Base-by-base conservation (phyloP, 2,329 filamentous ascomycete species). In the Aschersonia sp. region DNA sequence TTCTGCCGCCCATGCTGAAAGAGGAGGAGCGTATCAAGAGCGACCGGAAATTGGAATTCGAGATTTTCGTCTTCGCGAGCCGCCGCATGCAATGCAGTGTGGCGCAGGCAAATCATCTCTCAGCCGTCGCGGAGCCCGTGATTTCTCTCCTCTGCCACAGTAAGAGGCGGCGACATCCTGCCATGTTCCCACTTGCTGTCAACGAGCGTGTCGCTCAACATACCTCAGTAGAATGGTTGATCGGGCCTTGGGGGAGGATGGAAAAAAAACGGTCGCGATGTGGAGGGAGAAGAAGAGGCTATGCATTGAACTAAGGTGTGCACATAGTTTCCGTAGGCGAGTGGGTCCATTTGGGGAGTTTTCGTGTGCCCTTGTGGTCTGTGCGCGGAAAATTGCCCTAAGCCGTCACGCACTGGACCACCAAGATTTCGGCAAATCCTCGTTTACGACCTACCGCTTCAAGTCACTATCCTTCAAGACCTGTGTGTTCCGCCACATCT, bases 1-100 rank as follows among this genome's bases (percentile, higher is more conserved):
- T 81, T 83, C 79, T 81, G 73, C 78, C 73, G 78, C 79, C 77
- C 78, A 72, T 66, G 71, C 70, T 72, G 73, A 69, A 70, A 73
- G 12, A 71, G 72, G 72, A 76, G 68, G 72, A 71, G 74, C 72
- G 78, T 81, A 78, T 82, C 78, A 52, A 57, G 60, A 56, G 52
- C 50, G 31, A 45, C 43, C 47, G 41, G 43, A 35, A 8, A 41
- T 22, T 47, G 11, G 39, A 14, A 29, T 45, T 46, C 14, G 14
- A 37, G 40, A 12, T 8, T 39, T 39, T 39, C 22, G 22, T 22
- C 22, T 22, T 22, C 22, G 22, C 22, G 22, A 22, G 22, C 22
- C 22, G 22, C 22, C 22, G 22, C 22, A 22, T 22, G 22, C 22
- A 22, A 22, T 22, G 22, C 22, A 22, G 22, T 2, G 22, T 22